These are phyloP conservation scores for Citrus trifoliata DNA, from an alignment of 345 rosid species.

Conservation along the genomic window DNA sequence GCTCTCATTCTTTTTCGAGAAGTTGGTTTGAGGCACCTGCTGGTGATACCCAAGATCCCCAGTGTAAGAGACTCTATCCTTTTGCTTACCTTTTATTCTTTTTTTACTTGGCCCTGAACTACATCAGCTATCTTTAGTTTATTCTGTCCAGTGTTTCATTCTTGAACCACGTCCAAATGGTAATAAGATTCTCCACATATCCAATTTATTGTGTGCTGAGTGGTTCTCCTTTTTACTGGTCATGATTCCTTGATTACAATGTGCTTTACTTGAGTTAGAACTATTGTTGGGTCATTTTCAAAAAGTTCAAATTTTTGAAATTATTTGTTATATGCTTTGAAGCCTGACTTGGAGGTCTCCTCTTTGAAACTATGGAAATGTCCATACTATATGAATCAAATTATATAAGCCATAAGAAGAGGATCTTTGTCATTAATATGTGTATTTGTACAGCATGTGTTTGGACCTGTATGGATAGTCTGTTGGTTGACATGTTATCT, in stretches of 20 bases:
- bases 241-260: not conserved
- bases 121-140: not conserved
- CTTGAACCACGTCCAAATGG: not conserved
- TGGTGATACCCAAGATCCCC: constrained; percentile 74
- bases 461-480: not conserved
- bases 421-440: not conserved
- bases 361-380: not conserved
- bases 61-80: constrained; percentile 42
- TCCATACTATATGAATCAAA: not conserved
- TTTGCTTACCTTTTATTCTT: not conserved
- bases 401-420: not conserved
- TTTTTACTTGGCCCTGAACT: not conserved
- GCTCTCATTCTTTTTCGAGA: constrained; percentile 80
- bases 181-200: not conserved
- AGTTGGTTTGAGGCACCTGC: constrained; percentile 82
- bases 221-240: not conserved
- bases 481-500: not conserved
- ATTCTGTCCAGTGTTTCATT: not conserved
- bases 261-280: not conserved
- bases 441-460: not conserved
- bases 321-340: too few species aligned
- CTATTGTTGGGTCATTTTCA: not conserved
- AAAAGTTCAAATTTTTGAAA: not conserved
- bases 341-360: not conserved
- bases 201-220: not conserved